Percentiles rank a stretch among this genome's conserved stretches.
These are phyloP conservation scores for Aeminium ludgeri DNA, from an alignment of 495 filamentous ascomycete genomes.

Conservation along the genomic window DNA sequence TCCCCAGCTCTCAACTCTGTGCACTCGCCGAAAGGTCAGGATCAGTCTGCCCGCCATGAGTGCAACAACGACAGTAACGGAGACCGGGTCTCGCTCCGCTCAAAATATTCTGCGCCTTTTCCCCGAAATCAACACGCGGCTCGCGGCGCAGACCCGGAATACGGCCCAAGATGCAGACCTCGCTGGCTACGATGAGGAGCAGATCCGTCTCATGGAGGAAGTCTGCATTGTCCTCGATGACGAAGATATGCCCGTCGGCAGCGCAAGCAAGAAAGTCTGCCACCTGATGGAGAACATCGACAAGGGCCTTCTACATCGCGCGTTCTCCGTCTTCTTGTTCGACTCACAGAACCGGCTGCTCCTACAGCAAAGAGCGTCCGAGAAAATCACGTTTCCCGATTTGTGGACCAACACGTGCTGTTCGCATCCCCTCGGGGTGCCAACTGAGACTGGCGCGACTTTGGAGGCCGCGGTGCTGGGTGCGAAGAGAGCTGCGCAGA, in stretches of 20 bases:
- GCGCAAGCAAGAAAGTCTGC: conserved; percentile 95
- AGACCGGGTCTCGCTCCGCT: conserved; percentile 49
- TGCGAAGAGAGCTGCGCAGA: conserved; percentile 75
- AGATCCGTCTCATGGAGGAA: conserved; percentile 96
- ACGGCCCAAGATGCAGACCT: conserved; percentile 33
- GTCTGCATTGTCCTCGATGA: conserved; percentile 94
- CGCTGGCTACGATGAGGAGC: conserved; percentile 88
- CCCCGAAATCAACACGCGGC: conserved; percentile 86
- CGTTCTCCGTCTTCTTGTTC: conserved; percentile 97
- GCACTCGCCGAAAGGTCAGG: too few species aligned
- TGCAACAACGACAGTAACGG: conserved; percentile 20
- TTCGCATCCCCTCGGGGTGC: conserved; percentile 85
- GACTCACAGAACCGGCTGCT: conserved; percentile 73
- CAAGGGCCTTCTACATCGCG: conserved; percentile 83
- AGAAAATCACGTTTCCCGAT: conserved; percentile 98
- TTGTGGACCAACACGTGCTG: conserved; percentile 99
- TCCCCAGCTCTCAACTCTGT: too few species aligned
- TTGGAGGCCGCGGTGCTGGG: conserved; percentile 64
- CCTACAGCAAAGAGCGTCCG: conserved; percentile 83
- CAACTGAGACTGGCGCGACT: conserved; percentile 75
- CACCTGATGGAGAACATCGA: conserved; percentile 98
- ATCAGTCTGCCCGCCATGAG: conserved; percentile 2
- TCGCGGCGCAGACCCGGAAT: conserved; percentile 29
- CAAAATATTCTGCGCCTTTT: conserved; percentile 78
- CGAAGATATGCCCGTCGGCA: conserved; percentile 84